A percentile compares a stretch with the other conserved stretches of the same genome.
Evolutionary conservation across 352 stramenopile species (phyloP).

Genomic region (Globisporangium cederbergense): DNA sequence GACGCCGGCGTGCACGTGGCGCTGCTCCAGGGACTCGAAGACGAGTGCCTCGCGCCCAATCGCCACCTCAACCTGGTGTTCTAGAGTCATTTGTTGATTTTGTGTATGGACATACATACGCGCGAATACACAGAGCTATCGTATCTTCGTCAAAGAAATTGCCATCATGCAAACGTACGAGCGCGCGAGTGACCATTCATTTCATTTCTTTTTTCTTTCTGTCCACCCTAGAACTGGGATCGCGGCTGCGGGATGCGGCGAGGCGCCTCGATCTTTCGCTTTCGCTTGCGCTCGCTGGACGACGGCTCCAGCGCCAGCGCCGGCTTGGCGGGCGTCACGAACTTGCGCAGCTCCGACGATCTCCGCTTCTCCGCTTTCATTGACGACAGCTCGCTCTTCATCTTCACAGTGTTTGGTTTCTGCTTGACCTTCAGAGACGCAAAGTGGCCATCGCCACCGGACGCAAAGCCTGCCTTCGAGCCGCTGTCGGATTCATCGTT

Average conservation of each 20-base stretch:
- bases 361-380: constrained; percentile 13
- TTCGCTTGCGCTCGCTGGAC: constrained; percentile 41
- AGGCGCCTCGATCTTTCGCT: constrained; percentile 46
- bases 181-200: neutral
- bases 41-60: constrained; percentile 75
- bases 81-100: constrained; percentile 17
- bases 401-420: neutral
- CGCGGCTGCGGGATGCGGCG: constrained; percentile 44
- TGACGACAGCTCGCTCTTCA: constrained; percentile 13
- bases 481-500: constrained; percentile 18
- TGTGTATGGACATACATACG: neutral
- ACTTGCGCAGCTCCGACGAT: constrained; percentile 16
- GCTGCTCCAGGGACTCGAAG: constrained; percentile 66
- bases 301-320: constrained; percentile 16
- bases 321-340: constrained; percentile 9
- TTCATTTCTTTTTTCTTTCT: neutral
- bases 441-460: neutral
- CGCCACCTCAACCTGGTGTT: constrained; percentile 61
- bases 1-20: constrained; percentile 66
- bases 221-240: constrained; percentile 1
- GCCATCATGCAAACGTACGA: constrained; percentile 4
- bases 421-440: constrained; percentile 1
- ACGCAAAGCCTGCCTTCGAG: constrained; percentile 6
- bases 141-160: neutral
- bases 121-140: neutral